Evolutionary conservation across 2,329 filamentous ascomycete genomes (phyloP).

Genomic region (Scedosporium apiospermum): DNA sequence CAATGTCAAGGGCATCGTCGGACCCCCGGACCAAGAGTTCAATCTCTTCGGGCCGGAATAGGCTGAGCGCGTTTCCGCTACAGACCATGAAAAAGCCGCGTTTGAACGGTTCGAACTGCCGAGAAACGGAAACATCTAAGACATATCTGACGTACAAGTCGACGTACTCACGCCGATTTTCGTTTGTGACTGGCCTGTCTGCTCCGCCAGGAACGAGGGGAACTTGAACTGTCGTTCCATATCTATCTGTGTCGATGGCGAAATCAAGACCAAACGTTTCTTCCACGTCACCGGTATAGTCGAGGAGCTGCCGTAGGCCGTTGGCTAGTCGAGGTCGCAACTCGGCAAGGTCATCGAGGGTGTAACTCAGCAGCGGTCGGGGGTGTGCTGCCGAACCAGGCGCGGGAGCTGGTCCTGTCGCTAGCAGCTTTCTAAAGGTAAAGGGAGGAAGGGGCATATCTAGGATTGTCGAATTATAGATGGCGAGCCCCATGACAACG

Average conservation of each 20-base stretch:
- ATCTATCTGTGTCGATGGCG: constrained; percentile 65
- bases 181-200: constrained; percentile 67
- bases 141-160: constrained; percentile 74
- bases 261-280: constrained; percentile 75
- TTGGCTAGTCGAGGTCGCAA: constrained; percentile 67
- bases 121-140: constrained; percentile 65
- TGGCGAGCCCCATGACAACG: constrained; percentile 77
- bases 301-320: constrained; percentile 66
- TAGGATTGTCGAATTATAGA: constrained; percentile 90
- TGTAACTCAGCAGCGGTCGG: constrained; percentile 58
- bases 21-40: constrained; percentile 79
- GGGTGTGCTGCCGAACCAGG: constrained; percentile 46
- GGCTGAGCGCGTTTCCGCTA: constrained; percentile 74
- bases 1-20: constrained; percentile 73
- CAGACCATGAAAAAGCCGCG: constrained; percentile 90
- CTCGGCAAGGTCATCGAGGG: constrained; percentile 73
- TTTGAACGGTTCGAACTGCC: constrained; percentile 90
- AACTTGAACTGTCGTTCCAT: constrained; percentile 56
- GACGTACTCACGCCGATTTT: constrained; percentile 78
- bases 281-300: constrained; percentile 78
- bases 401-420: constrained; percentile 57
- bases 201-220: constrained; percentile 69
- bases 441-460: constrained; percentile 84
- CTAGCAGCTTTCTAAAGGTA: constrained; percentile 77
- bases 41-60: constrained; percentile 87